Percentiles rank a stretch among this genome's conserved stretches.
phyloP scores from a whole-genome alignment of 2,329 filamentous ascomycete genomes.

The Lachnellula arida region DNA sequence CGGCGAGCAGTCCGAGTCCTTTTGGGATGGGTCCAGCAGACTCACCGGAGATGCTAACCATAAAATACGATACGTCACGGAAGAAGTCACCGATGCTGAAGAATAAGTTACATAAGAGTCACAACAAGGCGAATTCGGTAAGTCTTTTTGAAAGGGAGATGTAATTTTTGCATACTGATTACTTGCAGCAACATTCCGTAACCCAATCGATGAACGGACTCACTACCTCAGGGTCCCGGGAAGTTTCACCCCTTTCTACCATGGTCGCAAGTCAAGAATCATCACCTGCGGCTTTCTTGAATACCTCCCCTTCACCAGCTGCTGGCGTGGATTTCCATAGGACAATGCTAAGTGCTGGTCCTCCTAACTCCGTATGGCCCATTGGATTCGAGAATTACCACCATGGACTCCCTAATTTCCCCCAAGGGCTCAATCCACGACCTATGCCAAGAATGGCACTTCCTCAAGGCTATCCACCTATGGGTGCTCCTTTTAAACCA shows the following conservation, averaged over 20 bases:
- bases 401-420: slow-evolving; percentile 6
- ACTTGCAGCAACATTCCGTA: slow-evolving; percentile 45
- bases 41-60: slow-evolving; percentile 39
- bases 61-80: slow-evolving; percentile 34
- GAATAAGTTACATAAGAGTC: slow-evolving; percentile 24
- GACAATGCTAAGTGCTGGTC: slow-evolving; percentile 24
- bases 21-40: slow-evolving; percentile 30
- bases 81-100: slow-evolving; percentile 25
- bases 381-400: slow-evolving; percentile 19
- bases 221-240: slow-evolving; percentile 45
- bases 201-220: slow-evolving; percentile 47
- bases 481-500: slow-evolving; percentile 31
- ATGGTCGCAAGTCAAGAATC: slow-evolving; percentile 48
- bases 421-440: slow-evolving; percentile 12
- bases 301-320: slow-evolving; percentile 44
- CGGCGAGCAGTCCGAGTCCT: slow-evolving; percentile 51
- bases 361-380: slow-evolving; percentile 34
- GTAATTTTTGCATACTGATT: slow-evolving; percentile 25
- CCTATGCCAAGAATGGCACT: slow-evolving; percentile 20
- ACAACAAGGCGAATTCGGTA: slow-evolving; percentile 43
- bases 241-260: slow-evolving; percentile 50
- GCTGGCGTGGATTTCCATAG: slow-evolving; percentile 37
- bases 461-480: slow-evolving; percentile 21
- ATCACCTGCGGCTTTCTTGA: slow-evolving; percentile 46
- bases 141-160: slow-evolving; percentile 7